phyloP scores from a whole-genome alignment of 192 early-diverging fungal genomes.

The Kappamyces sp. region DNA sequence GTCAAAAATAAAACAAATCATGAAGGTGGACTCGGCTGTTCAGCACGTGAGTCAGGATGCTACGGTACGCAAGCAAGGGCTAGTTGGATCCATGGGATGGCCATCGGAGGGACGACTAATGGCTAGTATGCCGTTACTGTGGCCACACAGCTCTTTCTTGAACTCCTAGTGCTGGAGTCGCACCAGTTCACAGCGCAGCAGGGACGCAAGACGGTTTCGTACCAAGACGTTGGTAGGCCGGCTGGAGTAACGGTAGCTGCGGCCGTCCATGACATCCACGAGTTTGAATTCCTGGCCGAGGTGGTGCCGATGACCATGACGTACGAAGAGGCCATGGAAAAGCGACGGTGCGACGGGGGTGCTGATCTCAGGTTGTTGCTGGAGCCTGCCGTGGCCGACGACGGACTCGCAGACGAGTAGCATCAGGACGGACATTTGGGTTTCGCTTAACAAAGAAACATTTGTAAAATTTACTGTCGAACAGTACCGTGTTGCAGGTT shows the following conservation, averaged over 20 bases:
- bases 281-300: conserved; percentile 19
- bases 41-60: conserved; percentile 8
- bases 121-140: conserved; percentile 7
- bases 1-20: conserved; percentile 11
- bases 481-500: too few relatives aligned
- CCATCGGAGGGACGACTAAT: too few relatives aligned
- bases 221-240: neutral
- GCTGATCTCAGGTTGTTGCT: too few relatives aligned
- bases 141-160: conserved; percentile 12
- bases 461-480: too few relatives aligned
- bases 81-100: too few relatives aligned
- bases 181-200: conserved; percentile 1
- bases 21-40: conserved; percentile 6
- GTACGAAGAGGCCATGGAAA: conserved; percentile 6
- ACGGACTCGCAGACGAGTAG: too few relatives aligned
- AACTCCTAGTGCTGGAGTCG: conserved; percentile 7
- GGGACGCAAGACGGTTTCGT: conserved; percentile 10
- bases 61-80: too few relatives aligned
- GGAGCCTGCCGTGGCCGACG: too few relatives aligned
- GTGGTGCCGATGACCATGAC: conserved; percentile 9
- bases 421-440: too few relatives aligned
- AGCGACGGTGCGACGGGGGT: neutral
- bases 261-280: conserved; percentile 16
- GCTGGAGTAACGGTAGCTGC: neutral
- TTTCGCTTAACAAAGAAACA: too few relatives aligned